Percentiles rank a stretch among this genome's conserved stretches.
Conservation (phyloP, 148 eudicot species). For the Nepenthes mirabilis region DNA sequence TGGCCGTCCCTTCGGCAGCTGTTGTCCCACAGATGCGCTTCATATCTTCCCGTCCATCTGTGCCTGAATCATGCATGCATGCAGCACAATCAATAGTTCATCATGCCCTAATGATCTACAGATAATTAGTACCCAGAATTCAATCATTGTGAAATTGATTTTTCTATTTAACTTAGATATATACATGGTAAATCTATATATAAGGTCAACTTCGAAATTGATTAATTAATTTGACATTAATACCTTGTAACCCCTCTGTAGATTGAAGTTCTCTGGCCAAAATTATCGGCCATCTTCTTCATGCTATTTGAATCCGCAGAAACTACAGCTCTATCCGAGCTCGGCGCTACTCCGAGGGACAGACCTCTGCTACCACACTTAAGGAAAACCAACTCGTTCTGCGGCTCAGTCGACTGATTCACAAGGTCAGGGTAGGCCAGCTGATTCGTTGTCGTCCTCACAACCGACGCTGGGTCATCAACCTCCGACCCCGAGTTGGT, state of each 20-base stretch:
- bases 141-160: background rate
- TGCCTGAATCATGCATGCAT: slow-evolving; percentile 31
- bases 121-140: background rate
- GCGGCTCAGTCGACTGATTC: slow-evolving; percentile 33
- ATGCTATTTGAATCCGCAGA: slow-evolving; percentile 18
- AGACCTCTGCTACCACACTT: background rate
- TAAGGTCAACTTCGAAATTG: background rate
- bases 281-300: slow-evolving; percentile 68
- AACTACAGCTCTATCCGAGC: background rate
- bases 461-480: slow-evolving; percentile 46
- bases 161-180: no score
- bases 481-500: slow-evolving; percentile 88
- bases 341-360: slow-evolving; percentile 17
- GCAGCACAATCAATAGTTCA: background rate
- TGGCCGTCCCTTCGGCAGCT: slow-evolving; percentile 99
- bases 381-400: slow-evolving; percentile 23
- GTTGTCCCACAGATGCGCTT: slow-evolving; percentile 99
- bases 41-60: slow-evolving; percentile 97
- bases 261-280: slow-evolving; percentile 92
- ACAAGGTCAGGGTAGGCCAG: slow-evolving; percentile 18
- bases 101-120: background rate
- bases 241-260: slow-evolving; percentile 98
- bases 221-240: background rate
- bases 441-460: slow-evolving; percentile 7
- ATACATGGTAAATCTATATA: no score